These are phyloP conservation scores for Elsinoe batatas DNA, from an alignment of 2,329 filamentous ascomycete genomes.

Conservation along the genomic window DNA sequence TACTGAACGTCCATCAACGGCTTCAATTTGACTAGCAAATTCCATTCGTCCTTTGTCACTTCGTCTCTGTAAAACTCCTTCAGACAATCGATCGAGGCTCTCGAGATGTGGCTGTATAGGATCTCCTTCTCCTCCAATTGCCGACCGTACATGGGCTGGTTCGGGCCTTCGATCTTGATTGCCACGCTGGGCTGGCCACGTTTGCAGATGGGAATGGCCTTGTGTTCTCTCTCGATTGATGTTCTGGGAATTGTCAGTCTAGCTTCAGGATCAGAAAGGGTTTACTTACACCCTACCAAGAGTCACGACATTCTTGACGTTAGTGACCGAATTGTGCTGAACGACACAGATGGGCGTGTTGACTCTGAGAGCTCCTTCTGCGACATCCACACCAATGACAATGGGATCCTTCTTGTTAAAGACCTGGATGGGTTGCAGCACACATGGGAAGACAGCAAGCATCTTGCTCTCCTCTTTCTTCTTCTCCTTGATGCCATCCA, in stretches of 20 bases:
- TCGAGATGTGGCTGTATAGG: slow-evolving; percentile 79
- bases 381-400: slow-evolving; percentile 86
- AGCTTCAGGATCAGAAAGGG: not conserved
- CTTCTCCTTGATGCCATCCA: slow-evolving; percentile 74
- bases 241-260: slow-evolving; percentile 46
- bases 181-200: slow-evolving; percentile 95
- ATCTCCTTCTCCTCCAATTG: slow-evolving; percentile 87
- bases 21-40: slow-evolving; percentile 90
- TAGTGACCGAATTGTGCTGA: slow-evolving; percentile 68
- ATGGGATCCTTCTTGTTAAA: slow-evolving; percentile 99
- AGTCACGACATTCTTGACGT: slow-evolving; percentile 70
- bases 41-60: slow-evolving; percentile 87
- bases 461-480: slow-evolving; percentile 96
- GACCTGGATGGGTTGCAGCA: slow-evolving; percentile 77
- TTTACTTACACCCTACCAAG: slow-evolving; percentile 83
- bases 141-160: slow-evolving; percentile 88
- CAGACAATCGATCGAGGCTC: slow-evolving; percentile 82
- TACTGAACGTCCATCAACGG: slow-evolving; percentile 69
- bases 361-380: slow-evolving; percentile 77
- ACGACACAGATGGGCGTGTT: slow-evolving; percentile 86
- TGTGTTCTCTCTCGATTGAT: slow-evolving; percentile 95
- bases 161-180: slow-evolving; percentile 89
- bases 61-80: slow-evolving; percentile 92
- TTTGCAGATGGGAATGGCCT: slow-evolving; percentile 84
- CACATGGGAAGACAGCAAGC: slow-evolving; percentile 92